A percentile compares a stretch with the other conserved stretches of the same genome.
Conservation (phyloP, 2,329 filamentous ascomycete genomes). For the Pestalotiopsis sp. region DNA sequence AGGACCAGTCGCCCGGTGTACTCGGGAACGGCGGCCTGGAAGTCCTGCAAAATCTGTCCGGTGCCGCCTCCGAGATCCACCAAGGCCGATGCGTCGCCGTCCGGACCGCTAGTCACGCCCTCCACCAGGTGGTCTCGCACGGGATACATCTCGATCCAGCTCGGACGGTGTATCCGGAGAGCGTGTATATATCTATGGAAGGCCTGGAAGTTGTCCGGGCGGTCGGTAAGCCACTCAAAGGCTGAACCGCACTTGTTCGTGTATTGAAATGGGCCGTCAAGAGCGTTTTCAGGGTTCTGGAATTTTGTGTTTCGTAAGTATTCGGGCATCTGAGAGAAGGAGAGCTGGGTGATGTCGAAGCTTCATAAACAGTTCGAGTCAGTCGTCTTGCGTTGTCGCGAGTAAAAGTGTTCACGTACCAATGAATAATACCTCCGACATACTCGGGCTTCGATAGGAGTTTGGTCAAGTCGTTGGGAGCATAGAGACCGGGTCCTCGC, state of each 20-base stretch:
- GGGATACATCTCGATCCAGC: slow-evolving; percentile 3
- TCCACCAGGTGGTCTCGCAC: neutral
- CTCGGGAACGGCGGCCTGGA: neutral
- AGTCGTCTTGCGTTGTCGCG: neutral
- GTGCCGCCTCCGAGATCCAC: neutral
- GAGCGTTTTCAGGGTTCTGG: slow-evolving; percentile 14
- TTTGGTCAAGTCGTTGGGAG: slow-evolving; percentile 16
- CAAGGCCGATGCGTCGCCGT: neutral
- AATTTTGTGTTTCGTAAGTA: slow-evolving; percentile 16
- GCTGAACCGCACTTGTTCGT: slow-evolving; percentile 11
- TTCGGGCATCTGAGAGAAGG: slow-evolving; percentile 15
- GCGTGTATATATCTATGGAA: slow-evolving; percentile 19
- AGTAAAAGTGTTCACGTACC: slow-evolving; percentile 3
- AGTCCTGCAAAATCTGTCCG: neutral
- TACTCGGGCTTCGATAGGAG: slow-evolving; percentile 15
- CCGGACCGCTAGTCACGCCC: neutral
- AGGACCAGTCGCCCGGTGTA: neutral
- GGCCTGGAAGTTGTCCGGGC: slow-evolving; percentile 17
- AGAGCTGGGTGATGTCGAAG: slow-evolving; percentile 16
- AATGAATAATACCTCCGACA: slow-evolving; percentile 14
- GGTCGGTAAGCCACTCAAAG: slow-evolving; percentile 16
- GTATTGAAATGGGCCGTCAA: slow-evolving; percentile 18
- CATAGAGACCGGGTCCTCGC: slow-evolving; percentile 15
- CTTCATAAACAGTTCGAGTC: neutral
- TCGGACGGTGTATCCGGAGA: slow-evolving; percentile 8